A percentile compares a stretch with the other conserved stretches of the same genome.
Evolutionary conservation across 768 basidiomycete species (phyloP).

Genomic region (Mycena olivaceomarginata): DNA sequence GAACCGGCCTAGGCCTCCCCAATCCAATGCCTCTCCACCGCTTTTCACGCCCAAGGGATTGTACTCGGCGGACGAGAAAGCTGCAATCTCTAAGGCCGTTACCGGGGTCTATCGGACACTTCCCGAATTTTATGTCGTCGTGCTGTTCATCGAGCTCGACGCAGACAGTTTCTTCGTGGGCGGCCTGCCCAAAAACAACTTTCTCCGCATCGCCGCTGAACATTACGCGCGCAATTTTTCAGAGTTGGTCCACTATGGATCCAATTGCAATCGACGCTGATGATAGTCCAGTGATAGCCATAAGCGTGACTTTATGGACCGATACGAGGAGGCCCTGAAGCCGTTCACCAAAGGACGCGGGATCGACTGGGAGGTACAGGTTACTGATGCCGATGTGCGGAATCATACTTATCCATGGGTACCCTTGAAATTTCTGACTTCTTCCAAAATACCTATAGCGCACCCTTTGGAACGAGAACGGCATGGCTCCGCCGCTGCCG

Average conservation of each 20-base stretch:
- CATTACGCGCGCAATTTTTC: conserved; percentile 46
- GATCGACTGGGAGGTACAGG: conserved; percentile 44
- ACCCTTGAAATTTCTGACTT: not conserved
- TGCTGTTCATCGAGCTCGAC: conserved; percentile 51
- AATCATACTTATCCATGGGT: not conserved
- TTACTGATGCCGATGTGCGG: conserved; percentile 39
- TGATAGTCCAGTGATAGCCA: not conserved
- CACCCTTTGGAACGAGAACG: conserved; percentile 40
- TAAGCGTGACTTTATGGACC: conserved; percentile 38
- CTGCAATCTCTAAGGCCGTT: conserved; percentile 44
- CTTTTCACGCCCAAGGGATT: conserved; percentile 47
- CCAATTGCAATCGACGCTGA: not conserved
- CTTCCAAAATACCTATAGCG: conserved; percentile 12
- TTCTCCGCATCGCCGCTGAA: conserved; percentile 46
- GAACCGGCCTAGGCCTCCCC: not conserved
- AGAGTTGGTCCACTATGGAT: conserved; percentile 21
- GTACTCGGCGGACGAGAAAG: conserved; percentile 48
- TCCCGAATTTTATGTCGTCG: conserved; percentile 49
- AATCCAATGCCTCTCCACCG: conserved; percentile 51
- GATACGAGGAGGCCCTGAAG: conserved; percentile 36
- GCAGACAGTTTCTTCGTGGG: conserved; percentile 45
- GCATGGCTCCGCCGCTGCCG: conserved; percentile 34
- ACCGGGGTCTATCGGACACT: conserved; percentile 43
- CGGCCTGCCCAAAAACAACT: conserved; percentile 40
- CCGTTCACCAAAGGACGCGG: conserved; percentile 42